Evolutionary conservation across 2,329 filamentous ascomycete genomes (phyloP), one percentile per base, ranked within the genome.

Genomic region (Tolypocladium capitatum): DNA sequence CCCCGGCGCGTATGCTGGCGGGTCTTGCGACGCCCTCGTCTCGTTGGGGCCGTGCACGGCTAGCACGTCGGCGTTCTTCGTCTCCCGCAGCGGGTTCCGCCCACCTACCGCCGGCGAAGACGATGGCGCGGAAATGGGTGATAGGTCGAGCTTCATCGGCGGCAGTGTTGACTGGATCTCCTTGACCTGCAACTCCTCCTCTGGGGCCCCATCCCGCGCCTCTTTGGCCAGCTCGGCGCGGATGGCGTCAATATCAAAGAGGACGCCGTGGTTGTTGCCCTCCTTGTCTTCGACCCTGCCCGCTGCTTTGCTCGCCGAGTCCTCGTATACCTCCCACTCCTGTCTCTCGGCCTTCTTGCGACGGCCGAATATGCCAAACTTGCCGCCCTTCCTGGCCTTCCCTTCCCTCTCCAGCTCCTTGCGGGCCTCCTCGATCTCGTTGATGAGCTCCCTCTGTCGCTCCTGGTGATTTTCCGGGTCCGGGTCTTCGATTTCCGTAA

Each of bases 191-290:
- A 81, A 55, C 48, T 75, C 68, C 45, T 68, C 66, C 38, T 69
- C 66, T 46, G 64, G 58, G 34, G 81, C 74, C 24, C 78, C 75
- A 40, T 74, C 73, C n/a, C 51, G 47, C 18, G 61, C 58, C 52
- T 91, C 84, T 44, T 78, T 79, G 28, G 86, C 86, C 32, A 98
- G 71, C 58, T 94, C 86, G 10, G 87, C 83, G 44, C 87, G 78
- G 54, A 98, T 97, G 13, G 92, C 92, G 58, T 98, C 92, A 43
- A 98, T 80, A 58, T 98, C 92, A 58, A 98, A 98, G 42, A 98
- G 73, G 9, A 97, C 84, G 32, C 78, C 77, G 38, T 71, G 69
- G 56, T 78, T 81, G 49, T 65, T 74, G 5, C 71, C 69, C 9
- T 71, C 66, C 51, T 53, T 52, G 32, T 70, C 71, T 16, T 72